Base-by-base conservation (phyloP, 2,329 filamentous ascomycete species). In the Calonectria multiphialidica region DNA sequence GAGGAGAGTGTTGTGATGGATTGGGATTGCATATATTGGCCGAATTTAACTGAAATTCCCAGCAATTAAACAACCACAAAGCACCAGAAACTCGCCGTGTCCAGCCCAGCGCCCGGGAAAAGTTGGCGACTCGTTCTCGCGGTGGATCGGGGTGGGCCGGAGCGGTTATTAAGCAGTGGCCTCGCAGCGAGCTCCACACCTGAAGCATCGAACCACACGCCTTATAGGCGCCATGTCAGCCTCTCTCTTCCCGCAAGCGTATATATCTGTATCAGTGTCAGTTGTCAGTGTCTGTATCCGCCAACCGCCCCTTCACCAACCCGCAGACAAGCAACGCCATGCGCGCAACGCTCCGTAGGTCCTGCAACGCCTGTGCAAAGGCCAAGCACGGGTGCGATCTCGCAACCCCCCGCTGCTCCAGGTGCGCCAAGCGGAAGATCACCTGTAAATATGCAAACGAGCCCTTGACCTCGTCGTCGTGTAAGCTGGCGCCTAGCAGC, bases 331-430 rank as follows among this genome's bases (percentile, higher is more conserved):
- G 16, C n/a, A 16, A 28, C 16, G 68, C 72, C 70, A 91, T 91
- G 89, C 88, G 86, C 78, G 83, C 82, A 74, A 89, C 88, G n/a
- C 88, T 91, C 68, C 88, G 89, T 50, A 82, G 89, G 74, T 90
- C 89, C 10, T 91, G 89, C 81, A 83, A 84, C 74, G 86, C 88
- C 18, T 91, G 89, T 76, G 89, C 88, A 49, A 89, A 85, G 76
- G 84, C 87, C 5, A 91, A 91, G 76, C 85, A 88, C 73, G 86
- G 87, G 71, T 91, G 89, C 79, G 88, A 91, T 76, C 86, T 91
- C 21, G 83, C 83, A 35, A 88, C 84, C 1, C 89, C 89, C 5
- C 84, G 82, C 63, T 91, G 89, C 80, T 89, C 89, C 5, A 87
- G 89, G 66, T 91, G 89, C 77, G 70, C 84, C 68, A 89, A 88